A percentile compares a stretch with the other conserved stretches of the same genome.
These are phyloP conservation scores for Leonotis leonurus DNA, from an alignment of 257 asterid genomes.

Conservation along the genomic window DNA sequence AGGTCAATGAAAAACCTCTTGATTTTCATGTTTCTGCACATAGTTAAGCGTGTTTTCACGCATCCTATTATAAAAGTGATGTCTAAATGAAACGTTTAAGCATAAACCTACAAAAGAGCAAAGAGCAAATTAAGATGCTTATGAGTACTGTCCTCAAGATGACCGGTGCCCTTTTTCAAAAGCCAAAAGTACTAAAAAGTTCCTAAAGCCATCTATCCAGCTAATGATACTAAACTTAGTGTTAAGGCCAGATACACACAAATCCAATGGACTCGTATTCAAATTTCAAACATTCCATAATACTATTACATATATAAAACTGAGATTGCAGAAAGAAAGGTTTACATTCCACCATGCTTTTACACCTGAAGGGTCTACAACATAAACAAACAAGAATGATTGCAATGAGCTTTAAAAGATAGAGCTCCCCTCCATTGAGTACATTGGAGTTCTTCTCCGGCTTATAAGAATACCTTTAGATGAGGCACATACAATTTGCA, in stretches of 20 bases:
- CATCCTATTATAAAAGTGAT: background rate
- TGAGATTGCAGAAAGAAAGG: background rate
- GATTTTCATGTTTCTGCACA: background rate
- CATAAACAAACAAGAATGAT: background rate
- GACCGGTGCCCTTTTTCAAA: too few species aligned
- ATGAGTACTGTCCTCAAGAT: background rate
- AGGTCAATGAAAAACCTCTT: background rate
- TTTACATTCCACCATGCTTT: background rate
- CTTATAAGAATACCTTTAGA: background rate
- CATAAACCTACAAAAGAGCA: background rate
- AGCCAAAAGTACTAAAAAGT: too few species aligned
- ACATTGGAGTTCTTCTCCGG: background rate
- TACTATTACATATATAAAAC: background rate
- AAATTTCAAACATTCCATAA: background rate
- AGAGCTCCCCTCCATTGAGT: background rate
- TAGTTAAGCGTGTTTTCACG: background rate
- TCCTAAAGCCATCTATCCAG: background rate
- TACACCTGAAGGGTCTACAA: background rate
- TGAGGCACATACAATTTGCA: background rate
- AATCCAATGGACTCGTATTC: background rate
- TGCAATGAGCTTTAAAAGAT: constrained; percentile 6
- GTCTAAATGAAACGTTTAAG: background rate
- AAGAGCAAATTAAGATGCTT: background rate
- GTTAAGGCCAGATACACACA: background rate
- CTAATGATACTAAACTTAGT: background rate